phyloP scores from a whole-genome alignment of 2,329 filamentous ascomycete species.

The Rhynchosporium graminicola region DNA sequence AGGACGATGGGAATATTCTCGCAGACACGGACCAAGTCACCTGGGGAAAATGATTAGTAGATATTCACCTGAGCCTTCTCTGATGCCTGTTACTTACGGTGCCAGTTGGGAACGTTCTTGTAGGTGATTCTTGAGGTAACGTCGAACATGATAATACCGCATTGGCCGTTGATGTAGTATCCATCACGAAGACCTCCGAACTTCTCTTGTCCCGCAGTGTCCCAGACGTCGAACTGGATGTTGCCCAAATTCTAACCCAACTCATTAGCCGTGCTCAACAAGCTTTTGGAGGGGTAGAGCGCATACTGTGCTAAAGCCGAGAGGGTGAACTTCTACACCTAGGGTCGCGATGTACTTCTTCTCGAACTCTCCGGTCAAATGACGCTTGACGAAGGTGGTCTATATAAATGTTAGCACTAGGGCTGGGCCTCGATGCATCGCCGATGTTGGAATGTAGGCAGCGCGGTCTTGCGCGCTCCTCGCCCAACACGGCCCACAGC shows the following conservation, averaged over 20 bases:
- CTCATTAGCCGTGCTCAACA: constrained; percentile 7
- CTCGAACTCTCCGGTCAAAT: constrained; percentile 99
- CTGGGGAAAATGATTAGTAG: constrained; percentile 48
- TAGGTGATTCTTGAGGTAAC: constrained; percentile 99
- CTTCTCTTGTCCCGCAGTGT: constrained; percentile 99
- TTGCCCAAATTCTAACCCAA: constrained; percentile 77
- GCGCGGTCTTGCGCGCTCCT: constrained; percentile 15
- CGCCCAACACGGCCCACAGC: constrained; percentile 20
- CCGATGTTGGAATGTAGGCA: constrained; percentile 30
- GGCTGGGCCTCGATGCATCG: constrained; percentile 25
- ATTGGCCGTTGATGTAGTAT: constrained; percentile 99
- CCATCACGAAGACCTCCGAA: constrained; percentile 98
- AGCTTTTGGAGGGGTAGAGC: constrained; percentile 22
- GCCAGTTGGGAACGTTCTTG: constrained; percentile 99
- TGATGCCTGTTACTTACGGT: constrained; percentile 68
- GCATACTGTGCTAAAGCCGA: constrained; percentile 96
- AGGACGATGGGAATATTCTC: constrained; percentile 99
- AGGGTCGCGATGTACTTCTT: constrained; percentile 99
- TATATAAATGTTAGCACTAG: constrained; percentile 45
- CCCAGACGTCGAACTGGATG: constrained; percentile 99
- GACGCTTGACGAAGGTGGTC: constrained; percentile 99
- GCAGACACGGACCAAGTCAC: constrained; percentile 97
- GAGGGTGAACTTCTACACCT: constrained; percentile 98
- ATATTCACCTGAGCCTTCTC: not conserved
- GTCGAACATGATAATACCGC: constrained; percentile 99